Base-by-base conservation (phyloP, 257 asterid species). In the Fraxinus americana region DNA sequence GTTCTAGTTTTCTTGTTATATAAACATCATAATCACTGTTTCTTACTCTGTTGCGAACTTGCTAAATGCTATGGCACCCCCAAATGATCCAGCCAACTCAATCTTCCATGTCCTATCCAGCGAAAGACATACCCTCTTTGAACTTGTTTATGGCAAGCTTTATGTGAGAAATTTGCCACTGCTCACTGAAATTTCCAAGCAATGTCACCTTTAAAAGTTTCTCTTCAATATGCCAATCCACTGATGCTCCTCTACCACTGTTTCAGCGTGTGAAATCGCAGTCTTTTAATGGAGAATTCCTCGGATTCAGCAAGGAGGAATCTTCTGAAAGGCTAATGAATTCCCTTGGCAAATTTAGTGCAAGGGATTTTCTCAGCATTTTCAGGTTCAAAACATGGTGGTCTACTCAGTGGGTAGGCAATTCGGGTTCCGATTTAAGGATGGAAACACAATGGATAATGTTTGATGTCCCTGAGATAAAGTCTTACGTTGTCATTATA, bases 311-410 rank as follows among this genome's bases (percentile, higher is more conserved):
- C 35, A 88, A 84, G 70, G 78, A 75, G 10, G 35, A 77, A 7
- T 17, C 90, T 10, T 80, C 96, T 0, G 82, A 92, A 16, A 70
- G 92, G 21, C 79, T 90, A 30, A 80, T 75, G 13, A 89, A 86
- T 67, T 89, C 98, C 52, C 79, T 91, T 29, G 97, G 97, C 0
- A 85, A 84, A 50, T 90, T 91, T 86, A 63, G 78, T 16, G 70
- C 27, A 77, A 67, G 95, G 81, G 91, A 91, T 36, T 91, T 91
- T 77, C 87, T 91, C 66, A 91, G 97, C 87, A 85, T 90, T 77
- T 91, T 91, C 92, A 75, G 97, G 79, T 91, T 91, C 87, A 91
- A 90, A 69, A 91, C 97, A 0, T 91, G 97, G 97, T 91, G 97
- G 97, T 91, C 97, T 0, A 91, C 97, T 68, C 97, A 91, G 75